Evolutionary conservation across 176 grass and related monocot species (phyloP).

Genomic region (Aechmea fasciata): DNA sequence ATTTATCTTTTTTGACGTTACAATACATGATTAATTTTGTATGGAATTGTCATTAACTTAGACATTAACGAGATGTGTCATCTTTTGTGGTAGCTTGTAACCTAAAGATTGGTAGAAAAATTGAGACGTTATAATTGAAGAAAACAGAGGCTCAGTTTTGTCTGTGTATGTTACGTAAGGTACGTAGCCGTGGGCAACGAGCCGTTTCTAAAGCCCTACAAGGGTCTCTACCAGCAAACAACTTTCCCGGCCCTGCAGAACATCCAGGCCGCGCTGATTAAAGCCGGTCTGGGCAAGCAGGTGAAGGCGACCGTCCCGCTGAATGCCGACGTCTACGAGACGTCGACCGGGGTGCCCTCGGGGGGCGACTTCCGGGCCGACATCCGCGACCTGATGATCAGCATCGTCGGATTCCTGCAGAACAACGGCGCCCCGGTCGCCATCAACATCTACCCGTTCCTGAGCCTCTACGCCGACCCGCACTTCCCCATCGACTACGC

Average conservation of each 20-base stretch:
- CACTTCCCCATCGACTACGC: slow-evolving; percentile 84
- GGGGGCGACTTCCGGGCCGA: slow-evolving; percentile 71
- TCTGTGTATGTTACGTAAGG: slow-evolving; percentile 17
- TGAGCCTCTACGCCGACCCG: slow-evolving; percentile 62
- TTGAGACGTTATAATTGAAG: too few relatives aligned
- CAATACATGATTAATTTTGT: too few relatives aligned
- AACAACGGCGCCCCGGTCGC: slow-evolving; percentile 48
- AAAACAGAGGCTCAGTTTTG: background rate
- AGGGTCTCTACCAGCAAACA: slow-evolving; percentile 44
- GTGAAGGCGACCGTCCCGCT: slow-evolving; percentile 70
- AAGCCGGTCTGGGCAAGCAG: slow-evolving; percentile 55
- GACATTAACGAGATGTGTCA: too few relatives aligned
- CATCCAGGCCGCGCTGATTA: slow-evolving; percentile 83
- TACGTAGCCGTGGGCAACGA: slow-evolving; percentile 85
- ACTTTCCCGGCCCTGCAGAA: slow-evolving; percentile 77
- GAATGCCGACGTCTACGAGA: slow-evolving; percentile 93
- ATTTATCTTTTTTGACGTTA: too few relatives aligned
- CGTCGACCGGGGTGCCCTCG: slow-evolving; percentile 39
- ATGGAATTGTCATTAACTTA: too few relatives aligned
- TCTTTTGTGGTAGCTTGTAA: too few relatives aligned
- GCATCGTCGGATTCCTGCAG: slow-evolving; percentile 64
- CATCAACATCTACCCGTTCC: slow-evolving; percentile 98
- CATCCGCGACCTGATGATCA: slow-evolving; percentile 58
- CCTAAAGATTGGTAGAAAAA: too few relatives aligned
- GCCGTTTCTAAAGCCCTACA: slow-evolving; percentile 90